These are phyloP conservation scores for Coriaria nepalensis DNA, from an alignment of 306 rosid species.

Conservation along the genomic window DNA sequence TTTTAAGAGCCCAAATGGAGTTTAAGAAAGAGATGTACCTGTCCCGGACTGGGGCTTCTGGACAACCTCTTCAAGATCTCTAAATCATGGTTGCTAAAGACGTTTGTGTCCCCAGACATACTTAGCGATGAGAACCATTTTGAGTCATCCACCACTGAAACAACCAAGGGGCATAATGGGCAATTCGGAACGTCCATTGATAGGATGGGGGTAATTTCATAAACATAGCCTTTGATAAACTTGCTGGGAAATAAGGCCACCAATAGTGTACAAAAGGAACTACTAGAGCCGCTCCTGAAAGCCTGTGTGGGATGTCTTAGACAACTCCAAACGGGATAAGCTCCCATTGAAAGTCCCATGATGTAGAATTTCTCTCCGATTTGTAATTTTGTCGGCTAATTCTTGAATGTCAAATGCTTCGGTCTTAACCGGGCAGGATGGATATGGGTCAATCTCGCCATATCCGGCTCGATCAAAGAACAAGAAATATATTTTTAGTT, in stretches of 20 bases:
- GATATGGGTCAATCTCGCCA: constrained; percentile 80
- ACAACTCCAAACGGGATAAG: constrained; percentile 55
- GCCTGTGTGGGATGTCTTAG: constrained; percentile 79
- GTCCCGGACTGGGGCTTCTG: constrained; percentile 16
- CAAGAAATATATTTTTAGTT: constrained; percentile 43
- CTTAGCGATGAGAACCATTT: constrained; percentile 48
- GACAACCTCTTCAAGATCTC: constrained; percentile 27
- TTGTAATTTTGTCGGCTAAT: constrained; percentile 55
- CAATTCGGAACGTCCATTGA: constrained; percentile 39
- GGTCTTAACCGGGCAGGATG: constrained; percentile 60
- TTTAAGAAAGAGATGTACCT: constrained; percentile 21
- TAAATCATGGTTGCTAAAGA: constrained; percentile 26
- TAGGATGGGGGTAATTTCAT: constrained; percentile 20
- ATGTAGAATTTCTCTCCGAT: constrained; percentile 53
- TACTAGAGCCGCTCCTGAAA: constrained; percentile 59
- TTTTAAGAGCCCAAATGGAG: neutral
- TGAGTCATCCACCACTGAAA: constrained; percentile 75
- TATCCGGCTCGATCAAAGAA: constrained; percentile 70
- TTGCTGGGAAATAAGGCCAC: constrained; percentile 50
- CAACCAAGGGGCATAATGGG: constrained; percentile 63
- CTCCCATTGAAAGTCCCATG: constrained; percentile 62
- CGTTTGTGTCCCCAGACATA: constrained; percentile 1
- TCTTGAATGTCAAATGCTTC: constrained; percentile 85
- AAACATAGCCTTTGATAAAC: constrained; percentile 25
- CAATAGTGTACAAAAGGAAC: constrained; percentile 60